phyloP scores from a whole-genome alignment of 2,329 filamentous ascomycete genomes.

The Fusarium anthophilum region DNA sequence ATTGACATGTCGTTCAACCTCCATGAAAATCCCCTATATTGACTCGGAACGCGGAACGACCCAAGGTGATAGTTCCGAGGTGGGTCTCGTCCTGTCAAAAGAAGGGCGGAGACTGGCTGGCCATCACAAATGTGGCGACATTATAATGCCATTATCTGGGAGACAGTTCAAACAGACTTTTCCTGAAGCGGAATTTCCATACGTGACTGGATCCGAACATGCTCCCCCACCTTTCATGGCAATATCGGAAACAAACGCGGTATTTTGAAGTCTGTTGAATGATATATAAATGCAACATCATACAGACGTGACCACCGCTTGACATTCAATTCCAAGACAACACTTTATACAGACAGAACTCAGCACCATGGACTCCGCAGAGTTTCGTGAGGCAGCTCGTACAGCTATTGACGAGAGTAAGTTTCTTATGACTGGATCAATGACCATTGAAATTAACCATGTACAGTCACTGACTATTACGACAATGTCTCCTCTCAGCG shows the following conservation, averaged over 20 bases:
- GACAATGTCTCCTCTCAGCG: slow-evolving; percentile 75
- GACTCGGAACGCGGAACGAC: neutral
- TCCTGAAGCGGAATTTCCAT: neutral
- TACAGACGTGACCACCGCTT: neutral
- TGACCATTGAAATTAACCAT: neutral
- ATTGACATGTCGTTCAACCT: neutral
- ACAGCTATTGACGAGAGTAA: slow-evolving; percentile 84
- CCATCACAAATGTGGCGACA: neutral
- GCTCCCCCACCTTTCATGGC: neutral
- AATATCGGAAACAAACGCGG: neutral
- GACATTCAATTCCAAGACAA: neutral
- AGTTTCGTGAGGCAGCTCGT: slow-evolving; percentile 81
- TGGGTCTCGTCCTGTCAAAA: neutral
- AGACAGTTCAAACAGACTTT: neutral
- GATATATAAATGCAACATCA: neutral
- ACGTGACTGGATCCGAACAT: neutral
- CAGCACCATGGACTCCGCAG: slow-evolving; percentile 74
- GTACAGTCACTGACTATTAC: slow-evolving; percentile 82
- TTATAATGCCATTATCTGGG: neutral
- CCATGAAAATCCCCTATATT: neutral
- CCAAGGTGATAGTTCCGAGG: neutral
- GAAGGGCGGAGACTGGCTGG: neutral
- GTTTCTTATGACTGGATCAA: slow-evolving; percentile 41
- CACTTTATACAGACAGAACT: fast-evolving
- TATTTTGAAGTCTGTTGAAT: neutral